These are phyloP conservation scores for Brassica hybrid DNA, from an alignment of 441 rosid species.

Conservation along the genomic window DNA sequence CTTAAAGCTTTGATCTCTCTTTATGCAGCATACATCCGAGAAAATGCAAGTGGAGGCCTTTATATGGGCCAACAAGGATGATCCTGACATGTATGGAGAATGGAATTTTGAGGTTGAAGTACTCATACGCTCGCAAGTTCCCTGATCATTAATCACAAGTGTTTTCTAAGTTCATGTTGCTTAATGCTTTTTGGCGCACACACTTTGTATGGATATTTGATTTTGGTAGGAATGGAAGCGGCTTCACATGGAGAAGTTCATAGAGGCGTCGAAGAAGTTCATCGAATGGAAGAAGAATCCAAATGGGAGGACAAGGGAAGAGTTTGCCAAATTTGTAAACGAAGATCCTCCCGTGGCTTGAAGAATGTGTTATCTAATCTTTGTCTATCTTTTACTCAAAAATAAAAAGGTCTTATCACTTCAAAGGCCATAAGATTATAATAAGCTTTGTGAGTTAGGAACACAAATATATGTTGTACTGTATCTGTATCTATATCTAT, in stretches of 20 bases:
- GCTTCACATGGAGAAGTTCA: constrained; percentile 67
- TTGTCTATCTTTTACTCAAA: too few species aligned
- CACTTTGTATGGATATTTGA: background rate
- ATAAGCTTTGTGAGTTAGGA: too few species aligned
- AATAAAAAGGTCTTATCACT: too few species aligned
- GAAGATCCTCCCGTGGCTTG: too few species aligned
- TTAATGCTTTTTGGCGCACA: constrained; percentile 6
- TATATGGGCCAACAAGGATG: constrained; percentile 64
- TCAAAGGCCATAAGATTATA: too few species aligned
- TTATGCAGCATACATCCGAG: constrained; percentile 54
- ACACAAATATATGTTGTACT: too few species aligned
- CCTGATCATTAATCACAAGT: background rate
- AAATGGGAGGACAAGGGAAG: constrained; percentile 63
- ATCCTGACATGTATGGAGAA: constrained; percentile 79
- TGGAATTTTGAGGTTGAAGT: constrained; percentile 86
- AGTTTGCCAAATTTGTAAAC: constrained; percentile 13
- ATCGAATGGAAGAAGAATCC: constrained; percentile 76
- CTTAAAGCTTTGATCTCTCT: background rate
- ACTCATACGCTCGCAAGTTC: background rate
- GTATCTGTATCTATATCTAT: too few species aligned
- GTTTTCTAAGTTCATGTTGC: background rate
- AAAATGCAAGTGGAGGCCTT: constrained; percentile 58
- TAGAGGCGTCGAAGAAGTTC: constrained; percentile 68
- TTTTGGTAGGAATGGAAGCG: constrained; percentile 70
- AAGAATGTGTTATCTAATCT: too few species aligned